Evolutionary conservation across 208 protist genomes (phyloP).

Genomic region (Acanthamoeba lugdunensis): DNA sequence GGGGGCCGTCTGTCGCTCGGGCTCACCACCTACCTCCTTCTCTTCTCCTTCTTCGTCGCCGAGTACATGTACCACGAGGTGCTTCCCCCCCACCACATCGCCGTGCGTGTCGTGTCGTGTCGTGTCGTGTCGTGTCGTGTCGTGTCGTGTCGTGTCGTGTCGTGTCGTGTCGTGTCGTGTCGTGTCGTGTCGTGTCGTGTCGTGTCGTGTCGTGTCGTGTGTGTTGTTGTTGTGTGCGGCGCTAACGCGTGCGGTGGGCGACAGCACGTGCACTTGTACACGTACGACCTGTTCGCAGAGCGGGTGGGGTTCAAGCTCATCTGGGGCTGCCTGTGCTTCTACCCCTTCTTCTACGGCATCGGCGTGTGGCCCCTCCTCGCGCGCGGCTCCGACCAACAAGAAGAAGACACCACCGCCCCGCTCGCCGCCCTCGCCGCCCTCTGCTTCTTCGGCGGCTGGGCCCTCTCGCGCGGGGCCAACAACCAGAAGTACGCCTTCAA

Average conservation of each 20-base stretch:
- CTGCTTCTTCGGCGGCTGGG: background rate
- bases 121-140: background rate
- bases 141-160: background rate
- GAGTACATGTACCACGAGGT: constrained; percentile 8
- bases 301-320: background rate
- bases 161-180: no score
- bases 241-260: no score
- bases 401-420: background rate
- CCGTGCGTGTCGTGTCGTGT: background rate
- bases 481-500: constrained; percentile 30
- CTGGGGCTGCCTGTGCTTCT: constrained; percentile 47
- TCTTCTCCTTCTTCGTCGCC: background rate
- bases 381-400: background rate
- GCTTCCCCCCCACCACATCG: background rate
- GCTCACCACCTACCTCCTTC: background rate
- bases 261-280: constrained; percentile 24
- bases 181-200: no score
- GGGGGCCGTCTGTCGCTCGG: background rate
- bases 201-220: no score
- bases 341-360: constrained; percentile 33
- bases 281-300: constrained; percentile 18
- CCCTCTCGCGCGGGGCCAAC: constrained; percentile 4
- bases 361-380: constrained; percentile 5
- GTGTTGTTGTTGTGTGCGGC: background rate
- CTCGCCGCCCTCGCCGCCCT: background rate